Percentiles rank a stretch among this genome's conserved stretches.
Conservation (phyloP, 2,329 filamentous ascomycete genomes). For the Calonectria pseudoturangicola region DNA sequence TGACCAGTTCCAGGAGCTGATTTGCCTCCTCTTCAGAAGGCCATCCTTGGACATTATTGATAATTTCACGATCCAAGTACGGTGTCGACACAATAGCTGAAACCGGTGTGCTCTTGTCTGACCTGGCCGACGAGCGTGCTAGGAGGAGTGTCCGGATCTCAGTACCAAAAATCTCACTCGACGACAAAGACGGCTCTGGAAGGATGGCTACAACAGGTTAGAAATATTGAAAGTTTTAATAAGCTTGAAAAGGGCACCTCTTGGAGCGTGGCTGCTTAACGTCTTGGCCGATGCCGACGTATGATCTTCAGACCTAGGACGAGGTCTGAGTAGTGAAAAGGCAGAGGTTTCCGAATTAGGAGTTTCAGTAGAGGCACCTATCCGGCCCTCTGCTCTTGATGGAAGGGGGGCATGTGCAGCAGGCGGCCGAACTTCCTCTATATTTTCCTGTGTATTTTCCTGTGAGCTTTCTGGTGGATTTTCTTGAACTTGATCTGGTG, state of each 20-base stretch:
- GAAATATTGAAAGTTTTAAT: neutral
- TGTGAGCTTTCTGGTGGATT: neutral
- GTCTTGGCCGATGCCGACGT: neutral
- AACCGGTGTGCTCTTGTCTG: slow-evolving; percentile 30
- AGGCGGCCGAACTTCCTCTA: neutral
- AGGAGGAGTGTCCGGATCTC: slow-evolving; percentile 40
- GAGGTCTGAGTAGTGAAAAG: slow-evolving; percentile 36
- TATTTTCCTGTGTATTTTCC: neutral
- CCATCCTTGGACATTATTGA: slow-evolving; percentile 38
- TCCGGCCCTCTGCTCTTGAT: neutral
- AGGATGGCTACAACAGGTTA: slow-evolving; percentile 26
- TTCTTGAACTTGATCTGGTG: slow-evolving; percentile 1
- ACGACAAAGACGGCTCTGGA: slow-evolving; percentile 37
- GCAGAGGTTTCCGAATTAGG: slow-evolving; percentile 37
- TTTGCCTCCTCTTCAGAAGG: slow-evolving; percentile 44
- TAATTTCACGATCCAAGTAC: slow-evolving; percentile 32
- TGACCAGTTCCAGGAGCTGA: slow-evolving; percentile 40
- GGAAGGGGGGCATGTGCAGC: neutral
- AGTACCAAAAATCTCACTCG: slow-evolving; percentile 43
- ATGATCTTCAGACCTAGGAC: slow-evolving; percentile 19
- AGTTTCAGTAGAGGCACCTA: slow-evolving; percentile 13
- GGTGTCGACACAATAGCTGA: slow-evolving; percentile 29
- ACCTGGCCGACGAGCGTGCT: slow-evolving; percentile 27
- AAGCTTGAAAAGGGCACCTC: neutral
- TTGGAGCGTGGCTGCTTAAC: slow-evolving; percentile 19